These are phyloP conservation scores for Blastosporella zonata DNA, from an alignment of 1,284 basidiomycete genomes.

Conservation along the genomic window DNA sequence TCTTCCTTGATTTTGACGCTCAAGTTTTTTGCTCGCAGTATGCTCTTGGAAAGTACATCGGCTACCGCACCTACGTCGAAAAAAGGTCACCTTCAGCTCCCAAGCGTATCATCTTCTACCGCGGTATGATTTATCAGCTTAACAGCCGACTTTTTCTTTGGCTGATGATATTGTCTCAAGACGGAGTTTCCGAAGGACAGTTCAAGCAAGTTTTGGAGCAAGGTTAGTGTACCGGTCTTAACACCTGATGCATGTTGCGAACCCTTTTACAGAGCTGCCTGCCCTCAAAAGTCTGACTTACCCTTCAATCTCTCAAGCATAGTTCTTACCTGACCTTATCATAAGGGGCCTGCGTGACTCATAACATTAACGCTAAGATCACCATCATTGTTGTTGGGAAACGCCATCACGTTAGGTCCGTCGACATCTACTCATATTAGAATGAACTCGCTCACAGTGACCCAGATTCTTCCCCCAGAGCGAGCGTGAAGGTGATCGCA, in stretches of 20 bases:
- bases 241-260: not conserved
- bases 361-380: slow-evolving; percentile 60
- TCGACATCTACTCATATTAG: not conserved
- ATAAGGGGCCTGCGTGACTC: slow-evolving; percentile 53
- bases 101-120: slow-evolving; percentile 71
- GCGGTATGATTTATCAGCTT: slow-evolving; percentile 41
- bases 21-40: slow-evolving; percentile 30
- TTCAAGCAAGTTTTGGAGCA: slow-evolving; percentile 64
- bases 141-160: not conserved
- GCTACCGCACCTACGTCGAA: slow-evolving; percentile 51
- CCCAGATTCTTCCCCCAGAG: slow-evolving; percentile 61
- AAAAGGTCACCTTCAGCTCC: slow-evolving; percentile 49
- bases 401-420: slow-evolving; percentile 65
- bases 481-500: slow-evolving; percentile 52
- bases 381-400: slow-evolving; percentile 77
- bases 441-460: not conserved
- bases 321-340: slow-evolving; percentile 9
- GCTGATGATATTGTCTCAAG: slow-evolving; percentile 30
- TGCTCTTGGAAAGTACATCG: slow-evolving; percentile 52
- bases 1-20: not conserved
- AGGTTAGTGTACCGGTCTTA: slow-evolving; percentile 34
- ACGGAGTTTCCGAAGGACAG: slow-evolving; percentile 80
- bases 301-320: not conserved
- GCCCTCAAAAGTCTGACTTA: slow-evolving; percentile 46
- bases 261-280: slow-evolving; percentile 45